Conservation (phyloP, 495 filamentous ascomycete species). For the Xylaria palmicola region DNA sequence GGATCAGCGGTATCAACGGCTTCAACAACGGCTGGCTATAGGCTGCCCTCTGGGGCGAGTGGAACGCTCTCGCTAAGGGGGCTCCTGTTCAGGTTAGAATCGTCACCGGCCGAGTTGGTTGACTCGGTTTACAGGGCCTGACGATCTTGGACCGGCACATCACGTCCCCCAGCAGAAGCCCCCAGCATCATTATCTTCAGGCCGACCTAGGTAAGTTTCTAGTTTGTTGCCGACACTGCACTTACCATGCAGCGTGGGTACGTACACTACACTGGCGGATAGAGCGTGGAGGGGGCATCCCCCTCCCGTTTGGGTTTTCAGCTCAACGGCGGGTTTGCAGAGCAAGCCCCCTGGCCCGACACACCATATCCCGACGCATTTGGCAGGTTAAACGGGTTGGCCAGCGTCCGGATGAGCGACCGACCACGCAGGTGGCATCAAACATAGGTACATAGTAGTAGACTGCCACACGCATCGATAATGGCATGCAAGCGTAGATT, state of each 20-base stretch:
- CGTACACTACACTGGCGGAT: background rate
- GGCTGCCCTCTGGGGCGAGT: background rate
- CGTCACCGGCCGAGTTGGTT: no score
- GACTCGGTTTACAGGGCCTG: background rate
- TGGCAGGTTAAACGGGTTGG: slow-evolving; percentile 8
- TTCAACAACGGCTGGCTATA: background rate
- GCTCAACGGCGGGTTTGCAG: slow-evolving; percentile 1
- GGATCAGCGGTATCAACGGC: slow-evolving; percentile 11
- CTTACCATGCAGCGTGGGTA: no score
- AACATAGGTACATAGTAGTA: background rate
- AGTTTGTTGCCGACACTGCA: no score
- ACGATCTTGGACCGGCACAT: background rate
- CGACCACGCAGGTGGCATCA: background rate
- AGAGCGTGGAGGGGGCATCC: slow-evolving; percentile 2
- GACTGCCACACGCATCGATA: background rate
- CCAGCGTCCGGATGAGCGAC: background rate
- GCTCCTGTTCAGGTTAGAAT: background rate
- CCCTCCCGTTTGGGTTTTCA: slow-evolving; percentile 1
- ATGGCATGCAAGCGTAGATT: slow-evolving; percentile 4
- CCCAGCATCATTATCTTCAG: background rate
- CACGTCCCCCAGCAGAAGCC: background rate
- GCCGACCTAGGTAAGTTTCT: no score
- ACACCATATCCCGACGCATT: slow-evolving; percentile 9
- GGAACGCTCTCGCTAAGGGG: slow-evolving; percentile 7
- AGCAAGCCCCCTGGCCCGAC: background rate